phyloP scores from a whole-genome alignment of 495 filamentous ascomycete species.

The Penicillium canescens region DNA sequence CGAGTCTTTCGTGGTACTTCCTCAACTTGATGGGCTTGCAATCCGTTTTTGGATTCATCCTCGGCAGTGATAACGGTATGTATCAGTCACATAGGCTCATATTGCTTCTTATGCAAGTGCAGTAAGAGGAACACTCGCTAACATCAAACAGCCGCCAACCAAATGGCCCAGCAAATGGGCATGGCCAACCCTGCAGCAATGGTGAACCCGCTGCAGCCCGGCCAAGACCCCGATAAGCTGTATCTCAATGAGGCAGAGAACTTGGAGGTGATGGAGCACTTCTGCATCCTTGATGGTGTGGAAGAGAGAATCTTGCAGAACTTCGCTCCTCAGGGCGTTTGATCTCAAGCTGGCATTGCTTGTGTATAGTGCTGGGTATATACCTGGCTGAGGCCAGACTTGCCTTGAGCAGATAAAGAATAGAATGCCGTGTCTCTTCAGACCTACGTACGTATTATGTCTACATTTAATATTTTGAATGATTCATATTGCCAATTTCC shows the following conservation, averaged over 20 bases:
- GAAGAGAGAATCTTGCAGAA: constrained; percentile 75
- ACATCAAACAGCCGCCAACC: constrained; percentile 72
- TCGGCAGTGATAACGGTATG: constrained; percentile 93
- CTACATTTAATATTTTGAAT: not conserved
- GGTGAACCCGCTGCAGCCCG: constrained; percentile 81
- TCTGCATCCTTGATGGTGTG: constrained; percentile 83
- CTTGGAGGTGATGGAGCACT: constrained; percentile 89
- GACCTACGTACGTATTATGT: not conserved
- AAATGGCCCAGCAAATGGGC: constrained; percentile 93
- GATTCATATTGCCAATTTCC: constrained; percentile 4
- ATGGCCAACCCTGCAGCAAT: constrained; percentile 71
- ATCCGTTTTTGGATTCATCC: constrained; percentile 95
- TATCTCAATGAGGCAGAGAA: constrained; percentile 92
- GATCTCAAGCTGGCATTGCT: constrained; percentile 2
- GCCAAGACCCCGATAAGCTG: constrained; percentile 93
- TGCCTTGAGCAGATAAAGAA: constrained; percentile 11
- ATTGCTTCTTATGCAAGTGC: not conserved
- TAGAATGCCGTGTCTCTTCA: not conserved
- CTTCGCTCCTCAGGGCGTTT: constrained; percentile 29
- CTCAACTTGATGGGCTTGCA: constrained; percentile 94
- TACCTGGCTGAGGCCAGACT: constrained; percentile 7
- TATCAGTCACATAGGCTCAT: not conserved
- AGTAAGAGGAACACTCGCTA: constrained; percentile 1
- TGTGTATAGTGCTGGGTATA: constrained; percentile 10
- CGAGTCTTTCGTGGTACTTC: constrained; percentile 98